These are phyloP conservation scores for Saccharomyces hybrid DNA, from an alignment of 1,139 yeast species.

Conservation along the genomic window DNA sequence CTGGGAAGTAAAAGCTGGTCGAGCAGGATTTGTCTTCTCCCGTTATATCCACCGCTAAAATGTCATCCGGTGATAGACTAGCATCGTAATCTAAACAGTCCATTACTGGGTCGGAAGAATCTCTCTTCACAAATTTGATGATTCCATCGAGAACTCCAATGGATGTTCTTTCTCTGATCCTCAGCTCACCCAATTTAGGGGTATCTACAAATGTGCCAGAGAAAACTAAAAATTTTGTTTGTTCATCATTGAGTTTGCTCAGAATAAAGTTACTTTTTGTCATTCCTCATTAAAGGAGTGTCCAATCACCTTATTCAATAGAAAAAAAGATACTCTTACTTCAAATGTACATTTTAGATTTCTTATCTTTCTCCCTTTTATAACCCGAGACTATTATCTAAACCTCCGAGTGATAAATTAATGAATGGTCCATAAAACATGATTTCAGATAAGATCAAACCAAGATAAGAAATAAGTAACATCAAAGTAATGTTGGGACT, in stretches of 20 bases:
- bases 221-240: conserved; percentile 20
- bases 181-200: conserved; percentile 41
- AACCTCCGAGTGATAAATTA: not conserved
- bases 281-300: too few relatives aligned
- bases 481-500: not conserved
- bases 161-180: conserved; percentile 42
- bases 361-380: too few relatives aligned
- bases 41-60: conserved; percentile 17
- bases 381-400: not conserved
- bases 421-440: not conserved
- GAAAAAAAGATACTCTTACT: too few relatives aligned
- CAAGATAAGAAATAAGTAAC: not conserved
- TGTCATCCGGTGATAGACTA: conserved; percentile 8
- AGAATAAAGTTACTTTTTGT: too few relatives aligned
- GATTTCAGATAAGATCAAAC: not conserved
- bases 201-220: conserved; percentile 55
- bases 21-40: conserved; percentile 23
- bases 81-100: conserved; percentile 21
- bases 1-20: conserved; percentile 69
- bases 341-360: too few relatives aligned
- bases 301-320: too few relatives aligned
- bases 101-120: conserved; percentile 18
- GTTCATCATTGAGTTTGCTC: not conserved
- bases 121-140: conserved; percentile 19
- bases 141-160: conserved; percentile 43